Conservation (phyloP, 139 green algal species). For the Picocystis salinarum region DNA sequence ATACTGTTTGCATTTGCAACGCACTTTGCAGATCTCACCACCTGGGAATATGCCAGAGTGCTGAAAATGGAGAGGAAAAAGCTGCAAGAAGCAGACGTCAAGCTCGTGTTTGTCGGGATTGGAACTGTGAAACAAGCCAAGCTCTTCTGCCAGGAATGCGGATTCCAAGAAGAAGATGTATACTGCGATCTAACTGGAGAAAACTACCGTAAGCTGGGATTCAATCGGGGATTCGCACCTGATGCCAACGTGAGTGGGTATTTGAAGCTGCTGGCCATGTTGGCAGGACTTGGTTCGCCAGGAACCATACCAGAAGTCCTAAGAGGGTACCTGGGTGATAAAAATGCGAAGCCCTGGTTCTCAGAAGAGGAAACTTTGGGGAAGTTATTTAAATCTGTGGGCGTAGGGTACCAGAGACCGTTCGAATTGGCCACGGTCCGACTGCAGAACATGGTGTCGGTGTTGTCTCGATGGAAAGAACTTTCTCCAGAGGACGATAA, state of each 20-base stretch:
- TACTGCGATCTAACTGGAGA: too few species aligned
- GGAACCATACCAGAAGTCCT: conserved; percentile 51
- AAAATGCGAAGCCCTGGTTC: conserved; percentile 32
- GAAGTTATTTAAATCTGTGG: conserved; percentile 50
- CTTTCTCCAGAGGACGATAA: conserved; percentile 28
- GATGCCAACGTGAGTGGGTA: conserved; percentile 36
- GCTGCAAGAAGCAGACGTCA: too few species aligned
- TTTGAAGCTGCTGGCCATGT: conserved; percentile 57
- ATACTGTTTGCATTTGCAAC: too few species aligned
- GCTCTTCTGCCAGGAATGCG: too few species aligned
- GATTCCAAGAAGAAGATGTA: too few species aligned
- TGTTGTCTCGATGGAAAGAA: conserved; percentile 42
- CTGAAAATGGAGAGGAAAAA: too few species aligned
- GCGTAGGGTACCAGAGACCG: conserved; percentile 46
- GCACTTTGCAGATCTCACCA: too few species aligned
- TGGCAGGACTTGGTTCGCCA: conserved; percentile 44
- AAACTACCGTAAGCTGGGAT: too few species aligned
- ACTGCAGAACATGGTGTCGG: conserved; percentile 57
- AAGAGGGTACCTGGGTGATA: conserved; percentile 52
- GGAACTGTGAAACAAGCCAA: too few species aligned
- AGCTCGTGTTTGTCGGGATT: too few species aligned
- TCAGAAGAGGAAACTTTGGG: conserved; percentile 5
- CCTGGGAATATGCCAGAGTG: too few species aligned
- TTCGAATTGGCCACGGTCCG: conserved; percentile 67
- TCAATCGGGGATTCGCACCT: too few species aligned